Conservation (phyloP, 805 yeast genomes). For the Candida corydali region DNA sequence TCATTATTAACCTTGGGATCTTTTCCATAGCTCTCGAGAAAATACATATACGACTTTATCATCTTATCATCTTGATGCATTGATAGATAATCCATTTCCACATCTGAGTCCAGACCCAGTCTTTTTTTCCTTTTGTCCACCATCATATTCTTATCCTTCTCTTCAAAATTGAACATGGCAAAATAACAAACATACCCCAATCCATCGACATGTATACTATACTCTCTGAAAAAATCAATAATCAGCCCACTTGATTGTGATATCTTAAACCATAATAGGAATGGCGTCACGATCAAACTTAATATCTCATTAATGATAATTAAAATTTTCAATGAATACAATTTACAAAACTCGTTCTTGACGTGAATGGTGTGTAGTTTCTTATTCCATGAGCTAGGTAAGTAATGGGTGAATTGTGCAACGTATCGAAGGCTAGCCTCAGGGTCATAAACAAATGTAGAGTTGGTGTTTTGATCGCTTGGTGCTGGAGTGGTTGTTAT, state of each 20-base stretch:
- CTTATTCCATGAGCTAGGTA: conserved; percentile 86
- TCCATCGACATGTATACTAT: conserved; percentile 88
- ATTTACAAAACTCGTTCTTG: conserved; percentile 72
- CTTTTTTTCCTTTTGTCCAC: conserved; percentile 20
- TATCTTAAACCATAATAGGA: conserved; percentile 80
- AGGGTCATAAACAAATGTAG: conserved; percentile 74
- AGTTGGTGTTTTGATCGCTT: conserved; percentile 15
- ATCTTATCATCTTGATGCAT: conserved; percentile 70
- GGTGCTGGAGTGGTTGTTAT: conserved; percentile 38
- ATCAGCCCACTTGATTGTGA: conserved; percentile 71
- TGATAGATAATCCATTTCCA: conserved; percentile 10
- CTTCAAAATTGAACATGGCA: conserved; percentile 86
- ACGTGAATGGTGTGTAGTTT: conserved; percentile 80
- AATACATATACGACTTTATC: conserved; percentile 86
- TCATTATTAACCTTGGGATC: background rate
- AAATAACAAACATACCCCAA: conserved; percentile 90
- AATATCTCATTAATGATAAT: conserved; percentile 73
- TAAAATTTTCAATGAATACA: conserved; percentile 70
- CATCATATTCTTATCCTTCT: conserved; percentile 47
- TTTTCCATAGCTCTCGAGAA: conserved; percentile 72
- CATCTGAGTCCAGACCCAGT: conserved; percentile 12
- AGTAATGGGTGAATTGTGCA: conserved; percentile 83
- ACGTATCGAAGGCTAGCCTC: conserved; percentile 80
- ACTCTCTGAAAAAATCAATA: conserved; percentile 87
- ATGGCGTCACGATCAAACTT: conserved; percentile 81